Conservation (phyloP, 371 early-diverging fungal species). For the Cokeromyces recurvatus region DNA sequence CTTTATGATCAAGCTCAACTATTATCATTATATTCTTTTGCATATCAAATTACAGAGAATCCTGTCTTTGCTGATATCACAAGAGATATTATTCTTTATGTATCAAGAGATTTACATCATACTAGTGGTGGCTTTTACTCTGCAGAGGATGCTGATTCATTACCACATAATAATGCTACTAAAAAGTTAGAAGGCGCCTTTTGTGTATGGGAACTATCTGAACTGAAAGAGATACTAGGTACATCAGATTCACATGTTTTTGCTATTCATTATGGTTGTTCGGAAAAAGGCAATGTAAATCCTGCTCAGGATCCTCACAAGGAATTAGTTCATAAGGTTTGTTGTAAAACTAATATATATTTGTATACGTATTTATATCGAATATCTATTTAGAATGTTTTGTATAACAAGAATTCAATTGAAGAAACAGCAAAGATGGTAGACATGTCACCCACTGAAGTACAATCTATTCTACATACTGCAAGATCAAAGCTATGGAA, state of each 20-base stretch:
- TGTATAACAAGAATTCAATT: slow-evolving; percentile 33
- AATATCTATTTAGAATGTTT: slow-evolving; percentile 52
- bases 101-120: slow-evolving; percentile 44
- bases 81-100: slow-evolving; percentile 55
- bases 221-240: slow-evolving; percentile 41
- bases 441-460: slow-evolving; percentile 23
- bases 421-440: slow-evolving; percentile 43
- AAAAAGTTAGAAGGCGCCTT: slow-evolving; percentile 67
- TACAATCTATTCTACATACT: slow-evolving; percentile 22
- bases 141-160: slow-evolving; percentile 73
- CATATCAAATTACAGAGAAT: slow-evolving; percentile 48
- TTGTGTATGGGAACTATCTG: slow-evolving; percentile 56
- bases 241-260: slow-evolving; percentile 35
- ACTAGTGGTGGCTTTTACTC: slow-evolving; percentile 59
- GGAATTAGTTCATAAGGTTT: slow-evolving; percentile 54
- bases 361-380: too few species aligned
- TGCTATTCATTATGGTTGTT: slow-evolving; percentile 43
- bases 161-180: slow-evolving; percentile 30
- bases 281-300: slow-evolving; percentile 55
- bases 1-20: slow-evolving; percentile 72
- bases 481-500: slow-evolving; percentile 38
- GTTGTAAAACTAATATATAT: too few species aligned
- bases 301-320: slow-evolving; percentile 36
- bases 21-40: slow-evolving; percentile 40
- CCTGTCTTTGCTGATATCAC: slow-evolving; percentile 37